phyloP scores from a whole-genome alignment of 148 eudicot genomes.

The Vaccinium macrocarpon region DNA sequence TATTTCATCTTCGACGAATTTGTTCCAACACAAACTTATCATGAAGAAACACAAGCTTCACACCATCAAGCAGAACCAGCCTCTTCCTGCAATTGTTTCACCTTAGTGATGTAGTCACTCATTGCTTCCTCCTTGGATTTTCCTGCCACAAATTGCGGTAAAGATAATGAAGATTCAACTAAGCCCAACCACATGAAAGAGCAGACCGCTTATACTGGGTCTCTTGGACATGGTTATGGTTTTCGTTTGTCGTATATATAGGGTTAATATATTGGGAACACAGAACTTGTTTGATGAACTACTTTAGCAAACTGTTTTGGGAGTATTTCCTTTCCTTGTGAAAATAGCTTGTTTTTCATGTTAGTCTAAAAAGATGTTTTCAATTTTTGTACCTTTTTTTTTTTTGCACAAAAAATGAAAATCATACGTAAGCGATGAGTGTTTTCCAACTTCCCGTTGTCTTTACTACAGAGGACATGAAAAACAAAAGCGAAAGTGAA shows the following conservation, averaged over 20 bases:
- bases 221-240: neutral
- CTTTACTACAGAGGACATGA: neutral
- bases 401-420: neutral
- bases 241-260: no score
- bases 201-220: neutral
- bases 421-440: neutral
- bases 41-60: constrained; percentile 6
- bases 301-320: neutral
- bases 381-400: neutral
- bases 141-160: constrained; percentile 37
- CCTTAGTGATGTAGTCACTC: constrained; percentile 94
- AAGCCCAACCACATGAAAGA: neutral
- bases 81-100: constrained; percentile 84
- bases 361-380: neutral
- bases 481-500: neutral
- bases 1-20: neutral
- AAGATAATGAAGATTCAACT: neutral
- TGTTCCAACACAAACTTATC: neutral
- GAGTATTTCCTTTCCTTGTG: neutral
- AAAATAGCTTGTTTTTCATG: neutral
- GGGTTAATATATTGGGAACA: neutral
- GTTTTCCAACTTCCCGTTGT: no score
- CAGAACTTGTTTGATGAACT: neutral
- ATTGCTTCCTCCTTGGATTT: constrained; percentile 73
- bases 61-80: constrained; percentile 38